phyloP scores from a whole-genome alignment of 2,329 filamentous ascomycete genomes.

The Aspergillus sp. region DNA sequence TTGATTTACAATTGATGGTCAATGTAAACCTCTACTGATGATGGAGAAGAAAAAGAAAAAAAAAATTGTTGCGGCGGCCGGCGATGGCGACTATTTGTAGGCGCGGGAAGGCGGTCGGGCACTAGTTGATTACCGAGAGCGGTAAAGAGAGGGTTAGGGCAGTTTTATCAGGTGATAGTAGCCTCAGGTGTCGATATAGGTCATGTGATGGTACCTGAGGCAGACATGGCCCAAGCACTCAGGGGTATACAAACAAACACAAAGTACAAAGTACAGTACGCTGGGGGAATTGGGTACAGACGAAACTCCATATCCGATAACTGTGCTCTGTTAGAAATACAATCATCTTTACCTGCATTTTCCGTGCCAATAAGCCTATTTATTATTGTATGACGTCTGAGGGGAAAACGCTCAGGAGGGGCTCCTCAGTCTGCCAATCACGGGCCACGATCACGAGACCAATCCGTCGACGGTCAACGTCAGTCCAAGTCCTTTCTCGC shows the following conservation, averaged over 20 bases:
- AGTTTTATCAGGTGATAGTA: neutral
- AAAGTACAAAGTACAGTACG: neutral
- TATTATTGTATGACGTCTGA: neutral
- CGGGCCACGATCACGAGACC: conserved; percentile 28
- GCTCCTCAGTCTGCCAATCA: conserved; percentile 15
- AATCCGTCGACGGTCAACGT: neutral
- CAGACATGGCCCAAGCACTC: neutral
- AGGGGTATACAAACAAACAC: neutral
- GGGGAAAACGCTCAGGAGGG: conserved; percentile 1
- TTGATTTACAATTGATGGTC: conserved; percentile 39
- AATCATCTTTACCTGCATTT: no score
- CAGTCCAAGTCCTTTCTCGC: conserved; percentile 1
- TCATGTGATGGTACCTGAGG: conserved; percentile 1
- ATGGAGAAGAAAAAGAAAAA: conserved; percentile 37
- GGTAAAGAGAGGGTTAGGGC: conserved; percentile 13
- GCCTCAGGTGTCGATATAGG: neutral
- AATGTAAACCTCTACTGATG: conserved; percentile 47
- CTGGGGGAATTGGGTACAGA: no score
- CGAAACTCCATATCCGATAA: no score
- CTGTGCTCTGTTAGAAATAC: no score
- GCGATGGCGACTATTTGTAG: conserved; percentile 22
- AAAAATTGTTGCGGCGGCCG: conserved; percentile 10
- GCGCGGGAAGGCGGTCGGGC: conserved; percentile 9
- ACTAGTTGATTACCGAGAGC: conserved; percentile 8
- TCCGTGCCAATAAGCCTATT: neutral